Conservation (phyloP, 371 early-diverging fungal genomes). For the Saksenaea vasiformis region DNA sequence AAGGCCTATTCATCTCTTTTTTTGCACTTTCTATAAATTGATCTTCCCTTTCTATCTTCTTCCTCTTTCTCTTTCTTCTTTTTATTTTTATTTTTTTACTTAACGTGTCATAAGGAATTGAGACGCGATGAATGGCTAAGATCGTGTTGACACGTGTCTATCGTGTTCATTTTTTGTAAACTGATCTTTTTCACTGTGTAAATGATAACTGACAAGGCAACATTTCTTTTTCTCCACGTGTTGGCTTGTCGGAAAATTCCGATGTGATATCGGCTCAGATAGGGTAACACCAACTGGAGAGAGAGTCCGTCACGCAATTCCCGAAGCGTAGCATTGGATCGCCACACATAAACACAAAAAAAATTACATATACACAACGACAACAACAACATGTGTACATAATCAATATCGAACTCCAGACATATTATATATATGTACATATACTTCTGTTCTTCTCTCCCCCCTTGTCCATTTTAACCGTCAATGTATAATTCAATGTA, state of each 20-base stretch:
- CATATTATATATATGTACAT: not conserved
- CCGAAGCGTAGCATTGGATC: not conserved
- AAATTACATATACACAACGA: not conserved
- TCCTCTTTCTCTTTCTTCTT: too few species aligned
- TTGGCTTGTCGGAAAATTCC: not conserved
- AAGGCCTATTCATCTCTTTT: too few species aligned
- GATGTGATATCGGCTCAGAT: not conserved
- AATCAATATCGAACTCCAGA: not conserved
- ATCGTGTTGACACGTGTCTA: not conserved
- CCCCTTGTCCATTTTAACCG: not conserved
- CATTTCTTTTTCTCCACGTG: not conserved
- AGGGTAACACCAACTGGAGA: constrained; percentile 2
- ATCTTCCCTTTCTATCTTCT: too few species aligned
- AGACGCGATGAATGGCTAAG: not conserved
- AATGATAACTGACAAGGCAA: not conserved
- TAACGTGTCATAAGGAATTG: too few species aligned
- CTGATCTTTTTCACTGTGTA: not conserved
- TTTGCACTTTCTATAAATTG: too few species aligned
- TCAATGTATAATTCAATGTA: not conserved
- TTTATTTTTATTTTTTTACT: too few species aligned
- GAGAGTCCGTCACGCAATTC: not conserved
- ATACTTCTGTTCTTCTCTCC: not conserved
- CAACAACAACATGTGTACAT: not conserved
- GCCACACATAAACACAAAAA: not conserved
- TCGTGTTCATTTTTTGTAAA: too few species aligned